Base-by-base conservation (phyloP, 352 stramenopile species). In the Sclerospora graminicola region DNA sequence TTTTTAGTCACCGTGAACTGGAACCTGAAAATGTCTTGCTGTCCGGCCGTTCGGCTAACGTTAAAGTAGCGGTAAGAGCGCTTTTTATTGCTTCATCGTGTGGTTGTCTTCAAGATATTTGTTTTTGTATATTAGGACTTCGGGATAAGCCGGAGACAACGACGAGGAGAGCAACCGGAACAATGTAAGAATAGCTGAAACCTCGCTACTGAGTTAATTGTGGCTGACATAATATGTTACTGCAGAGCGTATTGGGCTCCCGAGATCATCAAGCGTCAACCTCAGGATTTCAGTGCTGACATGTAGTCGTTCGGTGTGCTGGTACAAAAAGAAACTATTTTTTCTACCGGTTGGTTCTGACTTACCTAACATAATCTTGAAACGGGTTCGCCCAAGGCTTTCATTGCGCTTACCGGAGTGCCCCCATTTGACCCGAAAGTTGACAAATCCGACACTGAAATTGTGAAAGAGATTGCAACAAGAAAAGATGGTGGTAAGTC, bases 281-380 rank as follows among this genome's bases (percentile, higher is more conserved):
- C 78, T 29, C 75, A 87, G 45, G 73, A 84, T 46, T 73, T 80
- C 50, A 60, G 58, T 9, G 74, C 85, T 18, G 78, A 89, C 33
- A 87, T 86, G 74, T 89, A 69, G 74, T 71, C 78, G 2, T 87
- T 89, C 44, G 78, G 78, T 6, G 70, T 86, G 13, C 39, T 89
- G 59, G 73, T 84, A 61, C 18, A 30, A 28, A 9, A 13, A 20
- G 34, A n/a, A 19, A 20, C 7, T 18, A 7, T 35, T 5, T 15
- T 16, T 16, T 16, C 6, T n/a, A 26, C 21, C 21, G 21, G 3
- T 26, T 26, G 21, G 6, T 26, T 26, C 21, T 7, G 6, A 26
- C 21, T 7, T 26, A 26, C 21, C 6, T 26, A 7, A 6, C 21
- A 26, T 26, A 26, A 26, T 26, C 3, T 26, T 26, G 21, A 26